Evolutionary conservation across 2,329 filamentous ascomycete species (phyloP), one percentile per base, ranked within the genome.

Genomic region (Dactylellina drechsleri): DNA sequence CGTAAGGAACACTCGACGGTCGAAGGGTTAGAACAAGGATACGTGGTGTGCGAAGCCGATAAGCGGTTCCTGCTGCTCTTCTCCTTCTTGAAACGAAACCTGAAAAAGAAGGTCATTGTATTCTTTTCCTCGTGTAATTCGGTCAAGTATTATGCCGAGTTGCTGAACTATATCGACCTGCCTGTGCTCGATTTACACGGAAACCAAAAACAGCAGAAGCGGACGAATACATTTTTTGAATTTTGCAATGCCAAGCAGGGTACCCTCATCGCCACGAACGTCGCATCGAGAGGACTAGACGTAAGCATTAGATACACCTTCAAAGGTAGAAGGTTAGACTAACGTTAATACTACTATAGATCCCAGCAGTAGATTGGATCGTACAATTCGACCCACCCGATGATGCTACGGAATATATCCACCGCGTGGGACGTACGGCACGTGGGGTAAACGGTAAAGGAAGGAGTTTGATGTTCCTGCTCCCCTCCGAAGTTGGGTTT

Each of bases 171-270:
- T 84, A 97, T 98, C 80, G 95, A 98, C 82, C 87, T 97, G 47
- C 93, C 91, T 4, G 92, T 96, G 1, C 86, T 96, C 50, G 91
- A 92, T 79, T 85, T 96, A 6, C 92, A 96, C 82, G 95, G 93
- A 78, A 97, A 99, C 84, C 92, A 97, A 83, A 99, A 99, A 84
- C 95, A 99, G 83, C 93, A 97, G 83, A 97, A 97, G 83, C 91
- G 95, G n/a, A 99, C 95, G 23, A 96, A 96, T 81, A 97, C 93
- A 0, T 99, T 99, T 82, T 99, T 98, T 82, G 94, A 98, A 82
- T 99, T 99, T 82, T 90, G 88, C 80, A 93, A 93, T 80, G 90
- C 93, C 16, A 89, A 89, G 78, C 88, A 91, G 78, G 95, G 94
- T 23, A 96, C 92, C 0, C 83, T 99, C 64, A 95, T 99, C 79